A percentile compares a stretch with the other conserved stretches of the same genome.
Evolutionary conservation across 2,329 filamentous ascomycete genomes (phyloP).

Genomic region (Tolypocladium ovalisporum): DNA sequence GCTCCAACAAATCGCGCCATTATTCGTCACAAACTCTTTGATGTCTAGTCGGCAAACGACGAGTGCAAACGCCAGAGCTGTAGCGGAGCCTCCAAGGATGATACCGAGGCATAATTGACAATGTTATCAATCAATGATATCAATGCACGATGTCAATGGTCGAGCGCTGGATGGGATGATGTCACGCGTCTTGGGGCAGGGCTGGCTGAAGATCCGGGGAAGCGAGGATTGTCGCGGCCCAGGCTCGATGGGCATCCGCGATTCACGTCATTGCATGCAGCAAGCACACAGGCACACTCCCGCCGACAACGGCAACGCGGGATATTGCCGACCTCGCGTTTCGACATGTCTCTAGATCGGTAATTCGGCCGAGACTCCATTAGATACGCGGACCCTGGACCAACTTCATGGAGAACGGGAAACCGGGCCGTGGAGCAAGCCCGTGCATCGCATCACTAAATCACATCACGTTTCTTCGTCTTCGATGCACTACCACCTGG

Average conservation of each 20-base stretch:
- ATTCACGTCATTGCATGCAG: not conserved
- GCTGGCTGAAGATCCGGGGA: not conserved
- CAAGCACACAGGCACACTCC: not conserved
- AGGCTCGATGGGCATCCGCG: not conserved
- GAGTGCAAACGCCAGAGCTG: not conserved
- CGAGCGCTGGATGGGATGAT: not conserved
- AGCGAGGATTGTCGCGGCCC: not conserved
- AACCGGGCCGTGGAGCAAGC: not conserved
- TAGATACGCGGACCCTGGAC: not conserved
- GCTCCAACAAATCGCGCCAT: too few species aligned
- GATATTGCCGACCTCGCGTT: not conserved
- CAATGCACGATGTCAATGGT: not conserved
- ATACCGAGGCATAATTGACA: not conserved
- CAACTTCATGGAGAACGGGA: not conserved
- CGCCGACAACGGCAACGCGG: not conserved
- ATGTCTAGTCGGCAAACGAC: not conserved
- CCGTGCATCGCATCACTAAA: not conserved
- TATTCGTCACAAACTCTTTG: too few species aligned
- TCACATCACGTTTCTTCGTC: not conserved
- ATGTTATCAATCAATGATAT: too few species aligned
- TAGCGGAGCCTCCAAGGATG: not conserved
- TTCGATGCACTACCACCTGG: not conserved
- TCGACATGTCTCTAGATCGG: not conserved
- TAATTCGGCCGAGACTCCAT: not conserved
- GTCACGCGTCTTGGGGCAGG: not conserved